phyloP scores from a whole-genome alignment of 768 basidiomycete species.

The Panellus pusillus region DNA sequence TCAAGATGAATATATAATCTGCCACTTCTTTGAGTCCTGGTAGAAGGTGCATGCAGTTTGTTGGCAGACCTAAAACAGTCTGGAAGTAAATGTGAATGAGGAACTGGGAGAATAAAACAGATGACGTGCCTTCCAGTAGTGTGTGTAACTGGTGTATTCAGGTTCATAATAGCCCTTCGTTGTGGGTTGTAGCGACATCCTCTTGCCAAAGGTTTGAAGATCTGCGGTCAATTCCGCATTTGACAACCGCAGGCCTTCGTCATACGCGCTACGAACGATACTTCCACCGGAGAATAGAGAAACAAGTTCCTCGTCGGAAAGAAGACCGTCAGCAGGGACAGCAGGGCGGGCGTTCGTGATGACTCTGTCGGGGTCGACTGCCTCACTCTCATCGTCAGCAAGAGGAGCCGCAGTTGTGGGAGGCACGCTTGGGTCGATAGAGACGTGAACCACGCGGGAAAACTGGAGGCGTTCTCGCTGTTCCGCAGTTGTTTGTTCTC shows the following conservation, averaged over 20 bases:
- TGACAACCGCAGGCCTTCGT: slow-evolving; percentile 43
- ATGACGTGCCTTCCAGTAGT: slow-evolving; percentile 80
- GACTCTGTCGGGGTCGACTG: slow-evolving; percentile 62
- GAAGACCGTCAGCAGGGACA: slow-evolving; percentile 62
- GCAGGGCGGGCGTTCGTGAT: slow-evolving; percentile 76
- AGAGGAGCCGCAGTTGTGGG: slow-evolving; percentile 27
- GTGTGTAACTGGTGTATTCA: slow-evolving; percentile 81
- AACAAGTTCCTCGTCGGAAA: slow-evolving; percentile 57
- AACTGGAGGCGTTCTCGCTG: slow-evolving; percentile 53
- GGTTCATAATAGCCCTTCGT: slow-evolving; percentile 69
- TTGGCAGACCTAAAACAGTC: slow-evolving; percentile 18
- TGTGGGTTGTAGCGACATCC: slow-evolving; percentile 38
- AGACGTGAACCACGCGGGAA: slow-evolving; percentile 72
- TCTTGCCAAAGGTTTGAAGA: slow-evolving; percentile 50
- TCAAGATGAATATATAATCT: slow-evolving; percentile 90
- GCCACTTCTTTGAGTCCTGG: slow-evolving; percentile 3
- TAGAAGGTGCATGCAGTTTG: background rate
- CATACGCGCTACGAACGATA: slow-evolving; percentile 67
- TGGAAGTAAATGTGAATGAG: background rate
- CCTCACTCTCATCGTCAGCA: slow-evolving; percentile 50
- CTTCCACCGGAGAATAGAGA: slow-evolving; percentile 41
- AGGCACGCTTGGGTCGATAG: slow-evolving; percentile 62
- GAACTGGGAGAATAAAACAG: background rate
- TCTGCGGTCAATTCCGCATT: slow-evolving; percentile 18
- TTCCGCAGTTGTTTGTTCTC: slow-evolving; percentile 51